Evolutionary conservation across 176 grass and related monocot species (phyloP).

Genomic region (Triticum urartu): DNA sequence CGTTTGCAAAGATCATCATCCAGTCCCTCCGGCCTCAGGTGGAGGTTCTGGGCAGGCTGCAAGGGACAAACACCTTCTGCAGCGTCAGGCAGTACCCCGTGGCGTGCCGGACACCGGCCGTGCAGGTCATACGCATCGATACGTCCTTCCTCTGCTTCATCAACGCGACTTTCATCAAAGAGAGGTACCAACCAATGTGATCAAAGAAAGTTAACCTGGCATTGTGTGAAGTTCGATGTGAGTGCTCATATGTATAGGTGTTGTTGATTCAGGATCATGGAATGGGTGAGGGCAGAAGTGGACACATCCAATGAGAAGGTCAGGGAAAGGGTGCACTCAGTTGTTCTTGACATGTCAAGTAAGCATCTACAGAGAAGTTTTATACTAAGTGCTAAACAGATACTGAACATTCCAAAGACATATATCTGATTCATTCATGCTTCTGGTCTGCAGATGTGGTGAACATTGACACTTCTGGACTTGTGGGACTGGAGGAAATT

Average conservation of each 20-base stretch:
- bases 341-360: slow-evolving; percentile 94
- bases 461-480: slow-evolving; percentile 90
- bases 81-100: slow-evolving; percentile 81
- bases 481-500: slow-evolving; percentile 58
- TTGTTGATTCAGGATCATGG: slow-evolving; percentile 52
- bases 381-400: neutral
- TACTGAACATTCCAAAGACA: neutral
- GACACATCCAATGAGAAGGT: slow-evolving; percentile 41
- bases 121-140: slow-evolving; percentile 58
- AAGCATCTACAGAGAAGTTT: neutral
- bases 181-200: slow-evolving; percentile 50
- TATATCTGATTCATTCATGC: neutral
- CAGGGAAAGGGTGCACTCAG: slow-evolving; percentile 51
- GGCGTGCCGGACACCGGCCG: slow-evolving; percentile 38
- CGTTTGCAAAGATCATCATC: slow-evolving; percentile 81
- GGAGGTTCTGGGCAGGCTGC: slow-evolving; percentile 76
- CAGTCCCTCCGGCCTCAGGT: slow-evolving; percentile 63
- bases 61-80: slow-evolving; percentile 74
- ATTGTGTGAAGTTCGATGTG: neutral
- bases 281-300: slow-evolving; percentile 49
- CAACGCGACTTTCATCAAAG: slow-evolving; percentile 82
- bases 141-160: slow-evolving; percentile 88
- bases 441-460: slow-evolving; percentile 60
- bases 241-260: neutral
- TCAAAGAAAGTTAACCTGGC: neutral